Conservation (phyloP, 2,329 filamentous ascomycete genomes). For the Mariannaea elegans region DNA sequence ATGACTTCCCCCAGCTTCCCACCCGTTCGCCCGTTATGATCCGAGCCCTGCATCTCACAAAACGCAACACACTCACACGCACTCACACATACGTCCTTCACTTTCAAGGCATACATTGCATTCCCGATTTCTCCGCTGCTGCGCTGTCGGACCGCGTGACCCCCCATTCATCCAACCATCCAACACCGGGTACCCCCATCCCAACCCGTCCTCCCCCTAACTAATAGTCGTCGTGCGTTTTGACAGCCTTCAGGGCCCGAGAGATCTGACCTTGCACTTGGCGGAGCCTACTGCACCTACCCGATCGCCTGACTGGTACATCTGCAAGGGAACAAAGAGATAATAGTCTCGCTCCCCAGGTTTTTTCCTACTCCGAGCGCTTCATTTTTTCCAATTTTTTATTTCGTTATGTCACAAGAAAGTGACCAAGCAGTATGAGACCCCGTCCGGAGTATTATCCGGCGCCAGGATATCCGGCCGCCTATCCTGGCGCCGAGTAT, state of each 20-base stretch:
- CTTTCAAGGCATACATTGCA: constrained; percentile 27
- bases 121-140: constrained; percentile 32
- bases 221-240: constrained; percentile 22
- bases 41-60: constrained; percentile 41
- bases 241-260: constrained; percentile 30
- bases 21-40: constrained; percentile 45
- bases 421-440: constrained; percentile 54
- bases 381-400: constrained; percentile 22
- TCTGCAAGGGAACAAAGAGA: constrained; percentile 44
- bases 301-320: constrained; percentile 45
- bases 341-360: constrained; percentile 45
- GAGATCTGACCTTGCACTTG: constrained; percentile 37
- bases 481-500: constrained; percentile 41
- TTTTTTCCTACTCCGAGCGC: constrained; percentile 26
- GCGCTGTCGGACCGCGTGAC: constrained; percentile 40
- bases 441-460: constrained; percentile 32
- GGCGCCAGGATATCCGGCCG: neutral
- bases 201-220: constrained; percentile 18
- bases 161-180: constrained; percentile 15
- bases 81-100: constrained; percentile 33
- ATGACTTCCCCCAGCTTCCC: constrained; percentile 44
- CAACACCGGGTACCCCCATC: constrained; percentile 25
- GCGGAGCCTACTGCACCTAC: constrained; percentile 44
- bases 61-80: constrained; percentile 29
- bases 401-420: constrained; percentile 39